Percentiles rank a stretch among this genome's conserved stretches.
These are phyloP conservation scores for Lichtheimia ornata DNA, from an alignment of 371 early-diverging fungal species.

Conservation along the genomic window DNA sequence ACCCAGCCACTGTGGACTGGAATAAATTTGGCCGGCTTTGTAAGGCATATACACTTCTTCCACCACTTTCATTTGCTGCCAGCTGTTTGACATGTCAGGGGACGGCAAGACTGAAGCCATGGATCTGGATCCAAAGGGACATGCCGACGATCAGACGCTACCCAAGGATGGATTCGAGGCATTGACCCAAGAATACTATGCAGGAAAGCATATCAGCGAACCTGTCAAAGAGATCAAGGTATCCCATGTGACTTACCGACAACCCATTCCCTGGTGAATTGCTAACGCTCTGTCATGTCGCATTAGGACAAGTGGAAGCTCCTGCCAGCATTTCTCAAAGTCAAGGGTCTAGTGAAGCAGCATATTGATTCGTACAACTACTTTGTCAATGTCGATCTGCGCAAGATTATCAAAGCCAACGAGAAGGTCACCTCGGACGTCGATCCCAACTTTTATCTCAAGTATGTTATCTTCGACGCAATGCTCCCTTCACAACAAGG, in stretches of 20 bases:
- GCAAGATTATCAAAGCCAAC: conserved; percentile 96
- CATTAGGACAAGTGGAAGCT: conserved; percentile 96
- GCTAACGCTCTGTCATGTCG: neutral
- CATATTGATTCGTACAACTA: conserved; percentile 99
- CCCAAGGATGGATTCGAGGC: conserved; percentile 42
- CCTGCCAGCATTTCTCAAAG: conserved; percentile 96
- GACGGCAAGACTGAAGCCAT: neutral
- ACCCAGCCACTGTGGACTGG: too few species aligned
- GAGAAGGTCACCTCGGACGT: conserved; percentile 97
- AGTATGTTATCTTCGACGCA: conserved; percentile 50
- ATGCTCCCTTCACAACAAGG: neutral
- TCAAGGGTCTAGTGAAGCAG: conserved; percentile 99
- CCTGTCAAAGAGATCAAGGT: conserved; percentile 56
- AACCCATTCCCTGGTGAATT: too few species aligned
- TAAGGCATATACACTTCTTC: too few species aligned
- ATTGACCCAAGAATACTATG: conserved; percentile 40
- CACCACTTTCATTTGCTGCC: too few species aligned
- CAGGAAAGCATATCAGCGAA: conserved; percentile 48
- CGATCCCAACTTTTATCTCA: conserved; percentile 96
- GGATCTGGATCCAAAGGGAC: conserved; percentile 8
- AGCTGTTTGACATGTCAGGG: neutral
- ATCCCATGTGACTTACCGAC: neutral
- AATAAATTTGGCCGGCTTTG: too few species aligned
- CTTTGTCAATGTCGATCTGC: conserved; percentile 95
- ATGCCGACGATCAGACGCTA: neutral